These are phyloP conservation scores for Aurantiochytrium sp. DNA, from an alignment of 108 stramenopile species.

Conservation along the genomic window DNA sequence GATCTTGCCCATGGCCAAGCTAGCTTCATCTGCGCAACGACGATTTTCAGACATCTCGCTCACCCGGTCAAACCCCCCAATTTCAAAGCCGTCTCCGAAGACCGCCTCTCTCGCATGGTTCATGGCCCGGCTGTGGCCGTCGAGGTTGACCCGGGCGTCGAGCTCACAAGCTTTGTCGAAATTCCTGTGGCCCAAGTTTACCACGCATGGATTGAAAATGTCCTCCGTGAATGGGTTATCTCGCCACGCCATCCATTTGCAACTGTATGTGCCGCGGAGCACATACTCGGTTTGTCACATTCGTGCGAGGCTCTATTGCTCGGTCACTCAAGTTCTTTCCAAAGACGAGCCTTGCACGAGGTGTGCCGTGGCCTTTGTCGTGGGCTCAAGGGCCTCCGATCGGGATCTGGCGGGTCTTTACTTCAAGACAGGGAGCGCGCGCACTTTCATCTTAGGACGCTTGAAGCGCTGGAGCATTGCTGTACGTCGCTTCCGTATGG, in stretches of 20 bases:
- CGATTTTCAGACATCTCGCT: background rate
- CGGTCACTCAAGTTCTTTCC: background rate
- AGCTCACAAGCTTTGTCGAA: background rate
- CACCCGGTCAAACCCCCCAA: background rate
- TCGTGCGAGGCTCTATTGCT: background rate
- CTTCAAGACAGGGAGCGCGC: background rate
- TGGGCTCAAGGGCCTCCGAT: background rate
- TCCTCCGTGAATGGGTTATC: background rate
- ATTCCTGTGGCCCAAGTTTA: background rate
- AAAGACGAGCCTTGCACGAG: background rate
- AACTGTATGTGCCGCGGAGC: background rate
- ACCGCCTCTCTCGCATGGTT: background rate
- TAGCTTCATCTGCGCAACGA: background rate
- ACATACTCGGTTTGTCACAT: background rate
- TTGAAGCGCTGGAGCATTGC: background rate
- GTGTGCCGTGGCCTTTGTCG: background rate
- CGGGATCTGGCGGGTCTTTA: background rate
- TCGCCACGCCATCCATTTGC: background rate
- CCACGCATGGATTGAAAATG: background rate
- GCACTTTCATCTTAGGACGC: background rate
- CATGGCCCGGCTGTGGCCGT: background rate
- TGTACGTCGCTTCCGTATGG: background rate
- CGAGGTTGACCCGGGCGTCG: background rate
- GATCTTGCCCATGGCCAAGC: background rate
- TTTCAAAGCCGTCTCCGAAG: background rate